These are phyloP conservation scores for Moniliophthora roreri DNA, from an alignment of 1,284 basidiomycete genomes.

Conservation along the genomic window DNA sequence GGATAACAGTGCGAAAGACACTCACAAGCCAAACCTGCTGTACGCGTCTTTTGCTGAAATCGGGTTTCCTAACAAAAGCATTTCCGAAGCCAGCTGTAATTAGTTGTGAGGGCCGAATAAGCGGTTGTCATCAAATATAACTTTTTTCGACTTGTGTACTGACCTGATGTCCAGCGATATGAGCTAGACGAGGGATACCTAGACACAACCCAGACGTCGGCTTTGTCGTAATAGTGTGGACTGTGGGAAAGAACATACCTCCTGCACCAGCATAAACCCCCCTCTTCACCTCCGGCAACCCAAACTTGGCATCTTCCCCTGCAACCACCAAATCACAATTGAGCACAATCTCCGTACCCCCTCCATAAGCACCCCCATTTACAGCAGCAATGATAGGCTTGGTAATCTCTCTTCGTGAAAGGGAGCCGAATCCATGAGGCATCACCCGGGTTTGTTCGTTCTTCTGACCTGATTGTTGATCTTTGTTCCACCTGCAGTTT, in stretches of 20 bases:
- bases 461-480: conserved; percentile 38
- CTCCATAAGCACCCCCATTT: conserved; percentile 78
- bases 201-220: background rate
- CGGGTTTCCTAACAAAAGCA: conserved; percentile 71
- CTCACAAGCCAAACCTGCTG: conserved; percentile 75
- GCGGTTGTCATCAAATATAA: background rate
- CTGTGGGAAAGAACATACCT: conserved; percentile 44
- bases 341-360: conserved; percentile 76
- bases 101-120: background rate
- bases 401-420: conserved; percentile 66
- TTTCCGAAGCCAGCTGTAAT: conserved; percentile 75
- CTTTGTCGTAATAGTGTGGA: no score
- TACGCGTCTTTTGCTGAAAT: conserved; percentile 70
- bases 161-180: conserved; percentile 71
- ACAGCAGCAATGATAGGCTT: conserved; percentile 88
- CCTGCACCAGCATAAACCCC: conserved; percentile 79
- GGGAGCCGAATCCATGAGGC: conserved; percentile 70
- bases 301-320: conserved; percentile 68
- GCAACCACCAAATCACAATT: conserved; percentile 88
- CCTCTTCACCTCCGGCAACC: conserved; percentile 79
- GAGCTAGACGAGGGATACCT: conserved; percentile 67
- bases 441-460: conserved; percentile 44
- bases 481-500: conserved; percentile 48
- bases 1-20: conserved; percentile 19
- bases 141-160: conserved; percentile 9